Evolutionary conservation across 345 rosid genomes (phyloP).

Genomic region (Eutrema heterophyllum): DNA sequence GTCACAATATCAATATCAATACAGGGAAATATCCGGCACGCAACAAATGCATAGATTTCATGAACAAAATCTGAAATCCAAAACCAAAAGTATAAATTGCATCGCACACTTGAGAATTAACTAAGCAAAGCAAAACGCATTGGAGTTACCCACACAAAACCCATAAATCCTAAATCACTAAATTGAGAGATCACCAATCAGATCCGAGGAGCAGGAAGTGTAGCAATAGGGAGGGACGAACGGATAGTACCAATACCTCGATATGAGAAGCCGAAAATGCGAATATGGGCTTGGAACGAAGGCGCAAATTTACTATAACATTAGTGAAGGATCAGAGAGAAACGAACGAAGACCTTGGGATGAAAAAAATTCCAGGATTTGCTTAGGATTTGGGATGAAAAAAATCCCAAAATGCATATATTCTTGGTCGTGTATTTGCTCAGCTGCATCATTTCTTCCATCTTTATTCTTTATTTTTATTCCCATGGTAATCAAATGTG

Average conservation of each 20-base stretch:
- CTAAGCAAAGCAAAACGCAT: conserved; percentile 5
- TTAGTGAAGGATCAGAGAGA: conserved; percentile 7
- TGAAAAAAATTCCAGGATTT: no score
- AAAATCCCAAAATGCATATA: no score
- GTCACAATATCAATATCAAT: background rate
- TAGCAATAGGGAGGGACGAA: background rate
- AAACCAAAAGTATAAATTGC: background rate
- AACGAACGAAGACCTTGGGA: background rate
- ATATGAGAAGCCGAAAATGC: conserved; percentile 4
- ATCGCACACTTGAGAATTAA: conserved; percentile 5
- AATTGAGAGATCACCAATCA: conserved; percentile 20
- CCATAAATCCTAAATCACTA: conserved; percentile 6
- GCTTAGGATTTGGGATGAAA: no score
- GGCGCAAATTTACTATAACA: conserved; percentile 14
- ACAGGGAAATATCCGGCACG: conserved; percentile 7
- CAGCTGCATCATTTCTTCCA: no score
- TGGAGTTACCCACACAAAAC: background rate
- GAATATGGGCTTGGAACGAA: conserved; percentile 18
- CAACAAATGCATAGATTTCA: conserved; percentile 23
- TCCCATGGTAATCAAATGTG: no score
- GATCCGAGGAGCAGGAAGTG: conserved; percentile 23
- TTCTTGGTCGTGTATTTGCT: no score
- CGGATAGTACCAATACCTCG: background rate
- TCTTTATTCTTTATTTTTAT: no score
- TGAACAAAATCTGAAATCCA: conserved; percentile 21